Conservation (phyloP, 225 moss, liverwort and hornwort species). For the Marchantia polymorpha region DNA sequence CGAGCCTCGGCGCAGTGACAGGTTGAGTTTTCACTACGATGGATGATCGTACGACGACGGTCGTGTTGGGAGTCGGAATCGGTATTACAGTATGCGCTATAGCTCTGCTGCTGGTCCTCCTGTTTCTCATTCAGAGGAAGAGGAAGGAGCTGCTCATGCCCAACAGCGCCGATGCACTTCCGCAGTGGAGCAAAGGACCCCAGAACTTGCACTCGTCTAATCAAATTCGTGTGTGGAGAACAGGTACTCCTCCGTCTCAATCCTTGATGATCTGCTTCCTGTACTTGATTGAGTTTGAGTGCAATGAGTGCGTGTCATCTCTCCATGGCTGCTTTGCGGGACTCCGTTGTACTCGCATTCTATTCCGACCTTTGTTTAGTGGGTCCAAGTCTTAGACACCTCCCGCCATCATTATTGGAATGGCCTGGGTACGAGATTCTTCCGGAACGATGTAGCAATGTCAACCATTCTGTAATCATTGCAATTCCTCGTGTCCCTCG, state of each 20-base stretch:
- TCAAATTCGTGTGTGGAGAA: slow-evolving; percentile 15
- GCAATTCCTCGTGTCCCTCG: background rate
- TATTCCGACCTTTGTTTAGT: too few species aligned
- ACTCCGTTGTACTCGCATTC: too few species aligned
- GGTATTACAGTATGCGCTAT: slow-evolving; percentile 22
- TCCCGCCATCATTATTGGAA: too few species aligned
- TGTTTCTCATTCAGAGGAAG: slow-evolving; percentile 17
- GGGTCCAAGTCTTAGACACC: too few species aligned
- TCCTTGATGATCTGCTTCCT: background rate
- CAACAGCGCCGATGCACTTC: slow-evolving; percentile 9
- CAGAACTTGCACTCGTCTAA: background rate
- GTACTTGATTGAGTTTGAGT: background rate
- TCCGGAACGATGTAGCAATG: too few species aligned
- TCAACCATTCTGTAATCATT: background rate
- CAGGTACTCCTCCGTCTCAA: background rate
- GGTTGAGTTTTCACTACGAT: background rate
- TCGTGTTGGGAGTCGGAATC: slow-evolving; percentile 26
- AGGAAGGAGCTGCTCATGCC: slow-evolving; percentile 22
- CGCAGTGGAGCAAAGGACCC: slow-evolving; percentile 27
- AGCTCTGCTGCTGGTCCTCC: slow-evolving; percentile 14
- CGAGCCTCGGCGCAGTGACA: background rate
- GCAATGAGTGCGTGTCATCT: too few species aligned
- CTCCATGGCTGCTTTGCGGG: too few species aligned
- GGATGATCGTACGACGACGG: slow-evolving; percentile 15
- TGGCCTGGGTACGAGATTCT: too few species aligned